Evolutionary conservation across 345 rosid species (phyloP).

Genomic region (Rhizophora mangle): DNA sequence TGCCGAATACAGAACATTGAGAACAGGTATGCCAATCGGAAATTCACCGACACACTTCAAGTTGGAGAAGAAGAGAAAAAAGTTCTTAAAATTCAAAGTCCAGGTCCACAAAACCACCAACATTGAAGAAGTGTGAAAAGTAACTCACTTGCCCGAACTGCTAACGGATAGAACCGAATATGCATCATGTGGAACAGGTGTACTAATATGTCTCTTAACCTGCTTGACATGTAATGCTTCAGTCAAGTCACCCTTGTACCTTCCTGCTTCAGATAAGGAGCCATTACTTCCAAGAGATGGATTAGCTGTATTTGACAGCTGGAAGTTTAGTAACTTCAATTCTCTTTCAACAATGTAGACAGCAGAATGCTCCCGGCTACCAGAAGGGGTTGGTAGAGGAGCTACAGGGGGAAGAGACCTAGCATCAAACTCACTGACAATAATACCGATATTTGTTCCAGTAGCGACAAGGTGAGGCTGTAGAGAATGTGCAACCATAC

Average conservation of each 20-base stretch:
- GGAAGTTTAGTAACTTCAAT: conserved; percentile 81
- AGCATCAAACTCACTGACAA: conserved; percentile 92
- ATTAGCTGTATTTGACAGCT: conserved; percentile 70
- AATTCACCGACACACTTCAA: background rate
- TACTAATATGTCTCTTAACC: conserved; percentile 79
- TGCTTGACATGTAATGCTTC: conserved; percentile 82
- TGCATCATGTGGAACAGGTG: conserved; percentile 96
- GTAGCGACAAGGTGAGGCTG: conserved; percentile 98
- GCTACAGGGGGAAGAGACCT: conserved; percentile 90
- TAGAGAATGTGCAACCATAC: conserved; percentile 96
- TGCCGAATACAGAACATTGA: background rate
- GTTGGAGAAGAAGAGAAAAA: background rate
- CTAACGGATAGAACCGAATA: conserved; percentile 91
- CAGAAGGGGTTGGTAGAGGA: conserved; percentile 73
- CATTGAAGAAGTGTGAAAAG: background rate
- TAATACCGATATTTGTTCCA: conserved; percentile 93
- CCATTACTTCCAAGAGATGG: conserved; percentile 88
- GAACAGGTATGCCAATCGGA: conserved; percentile 6
- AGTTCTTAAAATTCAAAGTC: background rate
- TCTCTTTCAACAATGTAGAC: conserved; percentile 84
- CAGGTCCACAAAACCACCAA: background rate
- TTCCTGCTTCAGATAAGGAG: conserved; percentile 78
- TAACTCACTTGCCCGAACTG: conserved; percentile 95
- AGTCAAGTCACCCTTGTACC: conserved; percentile 67
- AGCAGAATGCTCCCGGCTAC: conserved; percentile 93